phyloP scores from a whole-genome alignment of 805 yeast species.

The Cyberlindnera samutprakarnensis region DNA sequence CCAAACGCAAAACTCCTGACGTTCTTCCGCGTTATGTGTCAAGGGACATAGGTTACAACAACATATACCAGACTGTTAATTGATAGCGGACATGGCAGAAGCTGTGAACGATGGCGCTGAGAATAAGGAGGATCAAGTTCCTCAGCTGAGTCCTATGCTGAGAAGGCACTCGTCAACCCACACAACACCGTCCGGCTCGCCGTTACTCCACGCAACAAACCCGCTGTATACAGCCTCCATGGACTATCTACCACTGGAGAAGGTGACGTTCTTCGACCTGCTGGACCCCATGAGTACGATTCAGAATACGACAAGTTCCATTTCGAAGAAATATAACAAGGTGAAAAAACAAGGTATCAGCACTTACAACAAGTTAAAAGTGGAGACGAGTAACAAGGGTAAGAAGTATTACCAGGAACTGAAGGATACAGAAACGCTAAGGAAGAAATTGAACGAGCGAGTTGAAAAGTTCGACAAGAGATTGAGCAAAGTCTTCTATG shows the following conservation, averaged over 20 bases:
- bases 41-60: too few relatives aligned
- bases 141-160: too few relatives aligned
- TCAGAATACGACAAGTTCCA: conserved; percentile 10
- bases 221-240: conserved; percentile 11
- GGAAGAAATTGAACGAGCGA: conserved; percentile 19
- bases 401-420: conserved; percentile 15
- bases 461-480: conserved; percentile 32
- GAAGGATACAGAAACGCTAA: conserved; percentile 20
- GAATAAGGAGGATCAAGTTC: too few relatives aligned
- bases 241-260: conserved; percentile 20
- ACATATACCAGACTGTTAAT: too few relatives aligned
- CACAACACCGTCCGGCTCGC: conserved; percentile 18
- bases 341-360: conserved; percentile 19
- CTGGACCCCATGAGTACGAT: conserved; percentile 23
- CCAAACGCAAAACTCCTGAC: too few relatives aligned
- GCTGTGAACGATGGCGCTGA: too few relatives aligned
- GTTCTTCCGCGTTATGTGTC: too few relatives aligned
- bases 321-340: conserved; percentile 20
- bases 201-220: conserved; percentile 15
- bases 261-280: conserved; percentile 21
- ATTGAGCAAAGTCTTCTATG: conserved; percentile 29
- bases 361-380: conserved; percentile 15
- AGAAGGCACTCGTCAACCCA: conserved; percentile 18
- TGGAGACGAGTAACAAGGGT: conserved; percentile 14
- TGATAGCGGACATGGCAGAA: too few relatives aligned